Percentiles rank a stretch among this genome's conserved stretches.
Conservation (phyloP, 1,284 basidiomycete genomes). For the Heterobasidion occidentale region DNA sequence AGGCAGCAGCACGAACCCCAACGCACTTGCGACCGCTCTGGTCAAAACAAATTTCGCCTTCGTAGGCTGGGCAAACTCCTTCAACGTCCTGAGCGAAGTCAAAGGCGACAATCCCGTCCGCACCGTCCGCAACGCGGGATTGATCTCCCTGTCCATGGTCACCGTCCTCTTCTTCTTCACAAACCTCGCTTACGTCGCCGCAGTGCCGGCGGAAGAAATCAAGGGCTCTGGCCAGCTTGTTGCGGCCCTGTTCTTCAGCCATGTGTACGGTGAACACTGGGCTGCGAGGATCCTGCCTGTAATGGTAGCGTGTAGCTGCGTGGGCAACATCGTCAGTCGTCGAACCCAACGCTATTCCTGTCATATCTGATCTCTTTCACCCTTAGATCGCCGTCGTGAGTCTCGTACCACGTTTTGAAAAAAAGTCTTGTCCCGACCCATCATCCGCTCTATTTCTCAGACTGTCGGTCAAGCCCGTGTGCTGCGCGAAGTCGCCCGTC, state of each 20-base stretch:
- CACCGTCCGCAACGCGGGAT: conserved; percentile 35
- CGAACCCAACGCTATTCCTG: neutral
- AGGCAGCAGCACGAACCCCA: conserved; percentile 32
- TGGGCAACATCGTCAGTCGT: conserved; percentile 31
- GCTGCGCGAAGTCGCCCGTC: conserved; percentile 31
- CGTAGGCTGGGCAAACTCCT: conserved; percentile 34
- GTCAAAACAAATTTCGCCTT: conserved; percentile 40
- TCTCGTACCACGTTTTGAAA: neutral
- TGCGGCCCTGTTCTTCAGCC: conserved; percentile 42
- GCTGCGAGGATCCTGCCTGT: conserved; percentile 30
- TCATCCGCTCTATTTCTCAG: conserved; percentile 9
- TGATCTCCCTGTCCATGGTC: conserved; percentile 32
- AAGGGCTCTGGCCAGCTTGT: conserved; percentile 33
- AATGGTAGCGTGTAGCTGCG: conserved; percentile 32
- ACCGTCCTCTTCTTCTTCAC: conserved; percentile 38
- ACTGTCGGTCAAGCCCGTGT: conserved; percentile 37
- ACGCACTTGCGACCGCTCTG: conserved; percentile 35
- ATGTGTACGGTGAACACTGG: conserved; percentile 36
- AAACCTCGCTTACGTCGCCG: conserved; percentile 33
- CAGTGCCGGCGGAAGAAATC: conserved; percentile 37
- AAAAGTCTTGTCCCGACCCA: neutral
- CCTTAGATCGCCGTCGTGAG: conserved; percentile 18
- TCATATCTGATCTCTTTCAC: neutral
- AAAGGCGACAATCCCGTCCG: conserved; percentile 25
- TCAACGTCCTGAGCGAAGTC: conserved; percentile 39